These are phyloP conservation scores for Fusarium sp. DNA, from an alignment of 2,329 filamentous ascomycete genomes.

Conservation along the genomic window DNA sequence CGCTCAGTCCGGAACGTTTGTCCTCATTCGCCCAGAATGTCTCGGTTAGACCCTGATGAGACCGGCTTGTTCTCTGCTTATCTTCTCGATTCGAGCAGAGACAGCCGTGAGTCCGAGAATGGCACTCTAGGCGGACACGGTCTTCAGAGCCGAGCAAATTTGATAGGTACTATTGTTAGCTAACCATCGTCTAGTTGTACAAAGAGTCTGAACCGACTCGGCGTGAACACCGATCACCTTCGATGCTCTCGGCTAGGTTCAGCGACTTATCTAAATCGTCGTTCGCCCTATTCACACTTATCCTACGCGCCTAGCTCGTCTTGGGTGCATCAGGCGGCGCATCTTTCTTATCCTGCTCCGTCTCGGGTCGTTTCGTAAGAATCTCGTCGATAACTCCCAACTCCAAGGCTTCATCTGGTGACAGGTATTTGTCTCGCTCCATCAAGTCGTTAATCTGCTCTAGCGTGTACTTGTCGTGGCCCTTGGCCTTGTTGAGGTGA, in stretches of 20 bases:
- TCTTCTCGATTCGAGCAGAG: neutral
- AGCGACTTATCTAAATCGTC: neutral
- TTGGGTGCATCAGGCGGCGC: constrained; percentile 30
- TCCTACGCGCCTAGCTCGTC: constrained; percentile 12
- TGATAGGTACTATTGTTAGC: neutral
- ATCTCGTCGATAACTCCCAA: constrained; percentile 95
- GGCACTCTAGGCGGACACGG: neutral
- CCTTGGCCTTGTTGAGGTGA: constrained; percentile 86
- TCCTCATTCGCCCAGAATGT: constrained; percentile 15
- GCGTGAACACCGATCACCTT: neutral
- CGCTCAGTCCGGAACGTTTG: constrained; percentile 24
- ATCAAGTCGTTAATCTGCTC: constrained; percentile 94
- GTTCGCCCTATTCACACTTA: neutral
- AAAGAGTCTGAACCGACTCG: neutral
- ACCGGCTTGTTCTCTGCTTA: neutral
- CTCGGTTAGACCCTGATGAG: constrained; percentile 7
- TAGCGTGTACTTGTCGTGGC: constrained; percentile 81
- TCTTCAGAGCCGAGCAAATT: too few species aligned
- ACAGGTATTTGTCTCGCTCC: constrained; percentile 97
- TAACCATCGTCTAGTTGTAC: constrained; percentile 17
- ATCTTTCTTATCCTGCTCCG: constrained; percentile 51
- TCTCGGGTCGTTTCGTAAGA: constrained; percentile 73
- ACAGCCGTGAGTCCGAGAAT: constrained; percentile 1
- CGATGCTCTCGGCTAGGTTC: neutral
- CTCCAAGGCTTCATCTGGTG: constrained; percentile 88